These are phyloP conservation scores for Pilobolus umbonatus DNA, from an alignment of 192 early-diverging fungal genomes.

Conservation along the genomic window DNA sequence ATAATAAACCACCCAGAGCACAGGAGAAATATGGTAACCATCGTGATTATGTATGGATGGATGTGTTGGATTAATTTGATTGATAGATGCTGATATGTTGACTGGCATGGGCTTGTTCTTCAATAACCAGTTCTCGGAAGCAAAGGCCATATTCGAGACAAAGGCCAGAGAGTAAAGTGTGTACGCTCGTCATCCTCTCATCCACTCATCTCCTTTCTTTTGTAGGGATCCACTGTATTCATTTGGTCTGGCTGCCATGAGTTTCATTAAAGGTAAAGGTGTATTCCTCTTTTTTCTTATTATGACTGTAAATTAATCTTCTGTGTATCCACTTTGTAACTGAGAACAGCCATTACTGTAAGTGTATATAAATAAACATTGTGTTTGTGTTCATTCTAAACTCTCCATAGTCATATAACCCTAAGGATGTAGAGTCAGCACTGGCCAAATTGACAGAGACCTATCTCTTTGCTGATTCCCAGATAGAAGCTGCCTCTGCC, in stretches of 20 bases:
- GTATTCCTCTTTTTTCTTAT: not conserved
- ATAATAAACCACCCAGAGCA: conserved; percentile 19
- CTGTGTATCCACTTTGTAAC: conserved; percentile 4
- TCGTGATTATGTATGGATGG: not conserved
- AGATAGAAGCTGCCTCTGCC: conserved; percentile 45
- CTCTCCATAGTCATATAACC: conserved; percentile 36
- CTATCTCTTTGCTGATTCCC: conserved; percentile 41
- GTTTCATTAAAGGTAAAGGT: conserved; percentile 48
- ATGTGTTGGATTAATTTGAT: no score
- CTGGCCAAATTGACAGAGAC: conserved; percentile 36
- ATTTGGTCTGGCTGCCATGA: conserved; percentile 43
- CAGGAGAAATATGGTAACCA: conserved; percentile 29
- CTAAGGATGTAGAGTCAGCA: conserved; percentile 39
- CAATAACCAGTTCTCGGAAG: conserved; percentile 48
- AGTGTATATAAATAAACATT: not conserved
- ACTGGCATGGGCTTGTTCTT: conserved; percentile 43
- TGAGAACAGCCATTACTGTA: conserved; percentile 21
- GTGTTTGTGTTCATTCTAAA: conserved; percentile 33
- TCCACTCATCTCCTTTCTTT: conserved; percentile 1
- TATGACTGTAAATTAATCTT: not conserved
- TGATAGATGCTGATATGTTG: conserved; percentile 26
- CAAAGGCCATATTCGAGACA: conserved; percentile 44
- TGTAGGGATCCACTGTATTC: conserved; percentile 45
- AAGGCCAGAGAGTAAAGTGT: conserved; percentile 37
- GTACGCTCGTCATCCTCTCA: no score